Conservation (phyloP, 169 alveolate genomes). For the Babesia ovis region DNA sequence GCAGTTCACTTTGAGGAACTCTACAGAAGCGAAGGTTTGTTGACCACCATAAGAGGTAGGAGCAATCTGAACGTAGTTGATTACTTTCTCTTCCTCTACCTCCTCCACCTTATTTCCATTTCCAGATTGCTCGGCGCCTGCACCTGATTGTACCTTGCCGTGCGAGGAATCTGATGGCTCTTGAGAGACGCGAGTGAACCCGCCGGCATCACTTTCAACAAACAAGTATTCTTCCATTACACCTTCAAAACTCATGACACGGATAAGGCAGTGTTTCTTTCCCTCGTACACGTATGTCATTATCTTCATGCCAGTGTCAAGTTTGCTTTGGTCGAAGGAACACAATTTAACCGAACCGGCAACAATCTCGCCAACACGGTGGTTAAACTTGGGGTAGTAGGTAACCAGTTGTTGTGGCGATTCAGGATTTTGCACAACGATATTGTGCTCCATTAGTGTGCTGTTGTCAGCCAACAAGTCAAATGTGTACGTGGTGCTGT, state of each 20-base stretch:
- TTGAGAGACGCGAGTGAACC: constrained; percentile 11
- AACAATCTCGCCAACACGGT: constrained; percentile 3
- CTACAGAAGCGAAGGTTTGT: neutral
- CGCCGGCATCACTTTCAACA: constrained; percentile 1
- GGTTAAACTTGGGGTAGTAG: constrained; percentile 32
- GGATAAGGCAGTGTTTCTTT: constrained; percentile 8
- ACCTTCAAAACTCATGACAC: constrained; percentile 12
- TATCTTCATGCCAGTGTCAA: constrained; percentile 13
- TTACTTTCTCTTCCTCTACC: neutral
- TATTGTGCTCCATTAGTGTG: constrained; percentile 4
- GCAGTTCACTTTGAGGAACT: constrained; percentile 17
- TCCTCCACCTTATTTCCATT: too few species aligned
- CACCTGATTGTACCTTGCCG: neutral
- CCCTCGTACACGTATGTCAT: constrained; percentile 23
- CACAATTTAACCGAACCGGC: constrained; percentile 18
- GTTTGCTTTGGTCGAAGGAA: neutral
- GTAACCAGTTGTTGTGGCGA: neutral
- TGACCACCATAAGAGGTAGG: neutral
- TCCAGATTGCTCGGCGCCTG: neutral
- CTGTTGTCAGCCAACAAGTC: neutral
- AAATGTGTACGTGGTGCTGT: constrained; percentile 18
- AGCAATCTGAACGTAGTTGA: neutral
- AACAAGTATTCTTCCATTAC: neutral
- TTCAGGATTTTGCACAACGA: neutral
- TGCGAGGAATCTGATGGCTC: neutral